Percentiles rank a stretch among this genome's conserved stretches.
phyloP scores from a whole-genome alignment of 495 filamentous ascomycete species.

The Xylaria venustula region DNA sequence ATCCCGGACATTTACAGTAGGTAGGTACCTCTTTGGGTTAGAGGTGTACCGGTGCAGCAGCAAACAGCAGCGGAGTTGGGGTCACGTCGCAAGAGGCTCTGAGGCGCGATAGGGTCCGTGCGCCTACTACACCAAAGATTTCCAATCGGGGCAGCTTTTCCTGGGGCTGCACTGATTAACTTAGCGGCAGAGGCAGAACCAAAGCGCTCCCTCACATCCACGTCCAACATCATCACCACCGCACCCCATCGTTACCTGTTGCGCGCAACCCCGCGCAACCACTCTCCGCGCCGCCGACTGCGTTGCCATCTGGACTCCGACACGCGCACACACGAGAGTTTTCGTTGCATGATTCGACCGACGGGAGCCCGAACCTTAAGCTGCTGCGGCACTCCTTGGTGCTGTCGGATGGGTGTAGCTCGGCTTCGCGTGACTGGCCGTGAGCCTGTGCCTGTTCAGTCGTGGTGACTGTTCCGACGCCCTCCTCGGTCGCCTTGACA shows the following conservation, averaged over 20 bases:
- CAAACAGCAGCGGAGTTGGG: background rate
- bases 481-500: background rate
- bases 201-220: conserved; percentile 11
- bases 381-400: conserved; percentile 2
- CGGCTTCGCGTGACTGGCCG: conserved; percentile 22
- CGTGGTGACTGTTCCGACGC: background rate
- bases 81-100: background rate
- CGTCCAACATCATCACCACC: conserved; percentile 14
- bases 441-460: conserved; percentile 23
- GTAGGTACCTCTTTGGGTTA: too few relatives aligned
- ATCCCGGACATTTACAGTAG: too few relatives aligned
- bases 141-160: conserved; percentile 27
- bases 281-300: background rate
- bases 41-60: background rate
- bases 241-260: background rate
- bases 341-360: background rate
- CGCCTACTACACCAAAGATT: conserved; percentile 28
- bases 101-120: conserved; percentile 10
- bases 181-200: background rate
- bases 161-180: background rate
- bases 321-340: conserved; percentile 1
- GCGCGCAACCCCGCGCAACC: background rate
- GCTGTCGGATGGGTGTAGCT: conserved; percentile 24
- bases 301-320: background rate
- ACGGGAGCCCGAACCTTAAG: background rate